Base-by-base conservation (phyloP, 192 early-diverging fungal species). In the Geranomyces michiganensis region DNA sequence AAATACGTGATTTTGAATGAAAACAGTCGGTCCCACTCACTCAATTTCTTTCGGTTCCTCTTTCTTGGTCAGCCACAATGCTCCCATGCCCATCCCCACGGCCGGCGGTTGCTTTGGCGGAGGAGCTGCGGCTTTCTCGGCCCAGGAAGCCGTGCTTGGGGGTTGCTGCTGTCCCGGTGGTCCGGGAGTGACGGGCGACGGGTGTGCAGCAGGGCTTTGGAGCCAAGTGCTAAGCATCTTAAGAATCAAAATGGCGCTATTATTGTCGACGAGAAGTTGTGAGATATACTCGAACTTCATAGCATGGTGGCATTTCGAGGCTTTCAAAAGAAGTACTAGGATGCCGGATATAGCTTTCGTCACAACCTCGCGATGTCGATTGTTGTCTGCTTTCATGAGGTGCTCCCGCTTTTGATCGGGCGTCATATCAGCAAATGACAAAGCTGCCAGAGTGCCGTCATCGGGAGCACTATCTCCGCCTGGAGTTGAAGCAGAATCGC, bases 191-290 rank as follows among this genome's bases (percentile, higher is more conserved):
- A 43, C 30, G 9, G 70, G 59, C 9, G 70, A 36, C 17, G 65
- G 66, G 36, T 41, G 3, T 85, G 83, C 26, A 21, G 36, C 21
- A 31, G 79, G 61, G 65, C 76, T 83, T 55, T 90, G 91, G 24
- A 93, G 83, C 53, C 92, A 92, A 63, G 78, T 72, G 58, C 75
- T 80, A n/a, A 94, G 83, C 75, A 94, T 88, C 68, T 93, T 94
- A 12, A 94, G 77, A 32, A 94, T 85, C 7, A 94, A 70, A 32
- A 94, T 85, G n/a, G 92, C 78, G 46, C 91, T 90, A 53, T 91
- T 92, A 22, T 92, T 92, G 72, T 94, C 93, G 22, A 93, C 84
- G 27, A 94, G 80, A 1, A 92, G 79, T 64, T 92, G 90, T 5
- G 85, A 88, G 13, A 94, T 73, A 74, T 94, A 88, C 75, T 94